Conservation (phyloP, 331 rosid species). For the Malus hybrid region DNA sequence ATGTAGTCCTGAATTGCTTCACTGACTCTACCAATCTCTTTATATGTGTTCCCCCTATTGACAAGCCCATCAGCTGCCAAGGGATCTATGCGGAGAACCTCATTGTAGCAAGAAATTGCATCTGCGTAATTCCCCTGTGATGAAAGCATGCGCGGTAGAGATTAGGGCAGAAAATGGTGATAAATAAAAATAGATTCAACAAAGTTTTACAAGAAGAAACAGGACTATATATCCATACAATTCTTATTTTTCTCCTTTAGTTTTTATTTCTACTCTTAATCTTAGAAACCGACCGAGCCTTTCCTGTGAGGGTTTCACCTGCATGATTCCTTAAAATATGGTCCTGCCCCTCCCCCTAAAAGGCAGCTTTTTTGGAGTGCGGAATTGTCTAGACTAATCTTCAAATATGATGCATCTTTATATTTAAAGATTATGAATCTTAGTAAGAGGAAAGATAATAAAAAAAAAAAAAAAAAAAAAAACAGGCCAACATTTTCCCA, state of each 20-base stretch:
- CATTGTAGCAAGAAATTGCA: conserved; percentile 97
- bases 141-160: not conserved
- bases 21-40: conserved; percentile 95
- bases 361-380: not conserved
- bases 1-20: conserved; percentile 93
- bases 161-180: not conserved
- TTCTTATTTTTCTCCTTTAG: not conserved
- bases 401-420: not conserved
- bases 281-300: not conserved
- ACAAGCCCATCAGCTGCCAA: conserved; percentile 99
- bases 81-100: conserved; percentile 96
- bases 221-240: not conserved
- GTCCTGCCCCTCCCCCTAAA: not conserved
- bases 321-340: not conserved
- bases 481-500: not conserved
- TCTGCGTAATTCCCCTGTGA: conserved; percentile 88
- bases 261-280: not conserved
- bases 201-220: not conserved
- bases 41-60: conserved; percentile 94
- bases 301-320: not conserved
- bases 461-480: no score
- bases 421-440: not conserved
- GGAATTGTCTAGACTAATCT: not conserved
- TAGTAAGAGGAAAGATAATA: not conserved
- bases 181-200: not conserved